Percentiles rank a stretch among this genome's conserved stretches.
phyloP scores from a whole-genome alignment of 176 grass and related monocot species.

The Aegilops tauschii region DNA sequence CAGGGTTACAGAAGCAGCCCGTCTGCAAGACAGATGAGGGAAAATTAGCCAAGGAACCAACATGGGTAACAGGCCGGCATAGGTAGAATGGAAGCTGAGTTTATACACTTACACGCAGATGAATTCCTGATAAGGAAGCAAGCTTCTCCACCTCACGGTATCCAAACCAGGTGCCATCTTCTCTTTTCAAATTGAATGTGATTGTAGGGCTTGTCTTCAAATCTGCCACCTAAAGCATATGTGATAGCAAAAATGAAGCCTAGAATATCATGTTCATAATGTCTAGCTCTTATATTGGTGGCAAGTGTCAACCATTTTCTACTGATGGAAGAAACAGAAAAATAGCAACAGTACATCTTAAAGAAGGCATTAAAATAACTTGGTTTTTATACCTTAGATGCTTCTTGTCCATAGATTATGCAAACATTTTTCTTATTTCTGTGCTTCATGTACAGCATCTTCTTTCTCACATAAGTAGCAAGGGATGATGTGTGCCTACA shows the following conservation, averaged over 20 bases:
- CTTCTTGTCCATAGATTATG: constrained; percentile 60
- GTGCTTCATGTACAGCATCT: constrained; percentile 82
- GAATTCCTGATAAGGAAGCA: constrained; percentile 79
- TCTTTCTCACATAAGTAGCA: constrained; percentile 65
- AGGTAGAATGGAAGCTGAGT: neutral
- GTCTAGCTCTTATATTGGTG: neutral
- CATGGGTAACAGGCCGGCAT: neutral
- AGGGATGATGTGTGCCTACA: constrained; percentile 77
- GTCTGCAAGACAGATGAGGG: constrained; percentile 48
- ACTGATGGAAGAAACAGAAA: neutral
- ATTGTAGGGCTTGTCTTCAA: constrained; percentile 72
- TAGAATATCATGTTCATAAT: constrained; percentile 19
- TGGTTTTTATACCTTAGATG: constrained; percentile 42
- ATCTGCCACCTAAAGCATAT: constrained; percentile 42
- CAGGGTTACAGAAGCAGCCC: constrained; percentile 99
- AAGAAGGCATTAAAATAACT: constrained; percentile 19
- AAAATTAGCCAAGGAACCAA: neutral
- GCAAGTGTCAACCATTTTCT: neutral
- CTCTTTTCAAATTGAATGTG: constrained; percentile 99
- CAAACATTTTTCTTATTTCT: constrained; percentile 73
- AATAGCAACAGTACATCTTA: neutral
- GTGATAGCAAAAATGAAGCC: neutral
- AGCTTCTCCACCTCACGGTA: constrained; percentile 89
- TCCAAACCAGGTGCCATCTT: constrained; percentile 83
- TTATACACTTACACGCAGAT: constrained; percentile 73